These are phyloP conservation scores for Starmerella tilneyi DNA, from an alignment of 805 yeast species.

Conservation along the genomic window DNA sequence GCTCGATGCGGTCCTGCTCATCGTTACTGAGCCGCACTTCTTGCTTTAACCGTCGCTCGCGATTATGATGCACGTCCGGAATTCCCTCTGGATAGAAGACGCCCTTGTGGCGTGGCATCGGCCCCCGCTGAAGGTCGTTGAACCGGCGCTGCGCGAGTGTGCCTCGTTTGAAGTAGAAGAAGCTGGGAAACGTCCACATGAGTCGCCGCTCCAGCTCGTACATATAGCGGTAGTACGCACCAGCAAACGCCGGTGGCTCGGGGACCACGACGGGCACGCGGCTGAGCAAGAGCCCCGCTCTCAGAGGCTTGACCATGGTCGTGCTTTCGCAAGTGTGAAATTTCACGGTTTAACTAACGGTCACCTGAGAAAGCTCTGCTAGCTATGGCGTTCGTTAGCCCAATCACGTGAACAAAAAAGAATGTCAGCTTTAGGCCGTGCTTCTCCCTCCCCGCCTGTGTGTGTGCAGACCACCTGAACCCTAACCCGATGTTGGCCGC, in stretches of 20 bases:
- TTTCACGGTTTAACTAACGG: constrained; percentile 6
- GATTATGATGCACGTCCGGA: constrained; percentile 76
- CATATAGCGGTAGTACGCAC: constrained; percentile 70
- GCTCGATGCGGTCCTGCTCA: constrained; percentile 56
- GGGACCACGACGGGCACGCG: constrained; percentile 79
- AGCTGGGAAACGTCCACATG: constrained; percentile 96
- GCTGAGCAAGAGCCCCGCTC: constrained; percentile 48
- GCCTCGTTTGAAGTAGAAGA: constrained; percentile 83
- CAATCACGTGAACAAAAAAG: too few species aligned
- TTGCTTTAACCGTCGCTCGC: constrained; percentile 81
- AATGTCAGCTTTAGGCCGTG: too few species aligned
- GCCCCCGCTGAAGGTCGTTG: constrained; percentile 62
- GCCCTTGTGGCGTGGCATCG: constrained; percentile 60
- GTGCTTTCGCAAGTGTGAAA: neutral
- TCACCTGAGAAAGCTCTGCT: constrained; percentile 5
- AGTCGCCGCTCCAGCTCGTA: constrained; percentile 75
- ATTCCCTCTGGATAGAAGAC: constrained; percentile 73
- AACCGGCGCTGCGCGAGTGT: constrained; percentile 77
- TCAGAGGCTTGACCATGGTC: constrained; percentile 22
- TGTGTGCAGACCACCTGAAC: too few species aligned
- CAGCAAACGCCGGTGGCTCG: constrained; percentile 60
- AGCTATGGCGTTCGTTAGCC: too few species aligned
- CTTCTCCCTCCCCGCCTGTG: too few species aligned
- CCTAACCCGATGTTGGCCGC: too few species aligned
- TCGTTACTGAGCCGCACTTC: constrained; percentile 64